Percentiles rank a stretch among this genome's conserved stretches.
Conservation (phyloP, 208 protist species). For the Acanthamoeba healyi region DNA sequence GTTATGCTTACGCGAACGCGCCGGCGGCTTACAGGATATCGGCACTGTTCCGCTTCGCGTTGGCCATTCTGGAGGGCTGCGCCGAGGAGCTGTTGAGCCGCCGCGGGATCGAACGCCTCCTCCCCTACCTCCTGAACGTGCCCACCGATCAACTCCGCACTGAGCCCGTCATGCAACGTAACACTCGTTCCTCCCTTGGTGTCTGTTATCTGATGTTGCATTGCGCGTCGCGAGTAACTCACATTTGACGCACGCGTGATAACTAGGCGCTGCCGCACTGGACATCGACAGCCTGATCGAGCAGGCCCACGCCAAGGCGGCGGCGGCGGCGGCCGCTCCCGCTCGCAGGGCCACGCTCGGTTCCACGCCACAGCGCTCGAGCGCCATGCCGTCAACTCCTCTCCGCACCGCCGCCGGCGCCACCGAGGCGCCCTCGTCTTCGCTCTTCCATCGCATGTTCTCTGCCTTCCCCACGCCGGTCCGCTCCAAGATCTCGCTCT, state of each 20-base stretch:
- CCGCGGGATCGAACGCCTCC: conserved; percentile 5
- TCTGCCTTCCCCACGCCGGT: conserved; percentile 41
- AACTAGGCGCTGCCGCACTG: not conserved
- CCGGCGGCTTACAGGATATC: too few relatives aligned
- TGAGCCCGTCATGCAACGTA: not conserved
- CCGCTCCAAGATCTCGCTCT: conserved; percentile 16
- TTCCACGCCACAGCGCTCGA: not conserved
- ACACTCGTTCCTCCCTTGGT: not conserved
- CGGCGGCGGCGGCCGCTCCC: not conserved
- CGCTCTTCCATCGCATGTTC: conserved; percentile 28
- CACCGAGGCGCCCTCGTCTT: not conserved
- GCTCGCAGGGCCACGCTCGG: too few relatives aligned
- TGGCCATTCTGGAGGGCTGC: conserved; percentile 39
- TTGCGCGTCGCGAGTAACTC: too few relatives aligned
- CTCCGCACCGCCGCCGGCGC: not conserved
- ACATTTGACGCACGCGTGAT: not conserved
- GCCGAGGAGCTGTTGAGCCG: not conserved
- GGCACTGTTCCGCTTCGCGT: conserved; percentile 13
- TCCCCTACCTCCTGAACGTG: conserved; percentile 27
- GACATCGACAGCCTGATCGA: not conserved
- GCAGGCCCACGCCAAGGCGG: not conserved
- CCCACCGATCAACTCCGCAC: not conserved
- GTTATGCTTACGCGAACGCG: too few relatives aligned
- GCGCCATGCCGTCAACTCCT: not conserved
- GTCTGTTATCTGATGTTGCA: too few relatives aligned